A percentile compares a stretch with the other conserved stretches of the same genome.
These are phyloP conservation scores for Ceratobasidium sp. DNA, from an alignment of 1,284 basidiomycete species.

Conservation along the genomic window DNA sequence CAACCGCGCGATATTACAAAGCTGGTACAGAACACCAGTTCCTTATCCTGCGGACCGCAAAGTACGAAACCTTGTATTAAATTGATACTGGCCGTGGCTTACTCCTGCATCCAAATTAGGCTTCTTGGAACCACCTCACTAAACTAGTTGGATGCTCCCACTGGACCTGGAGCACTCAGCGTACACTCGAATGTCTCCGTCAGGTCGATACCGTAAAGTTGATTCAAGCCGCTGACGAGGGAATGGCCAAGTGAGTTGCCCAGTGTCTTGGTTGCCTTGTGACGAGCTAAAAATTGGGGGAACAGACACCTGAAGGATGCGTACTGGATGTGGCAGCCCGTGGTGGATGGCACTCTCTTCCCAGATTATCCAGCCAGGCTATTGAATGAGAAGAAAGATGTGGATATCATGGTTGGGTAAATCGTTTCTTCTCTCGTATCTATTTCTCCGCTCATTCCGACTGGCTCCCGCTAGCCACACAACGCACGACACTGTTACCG, in stretches of 20 bases:
- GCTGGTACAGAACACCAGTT: slow-evolving; percentile 40
- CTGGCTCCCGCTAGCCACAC: not conserved
- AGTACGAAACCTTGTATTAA: slow-evolving; percentile 12
- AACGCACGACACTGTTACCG: slow-evolving; percentile 19
- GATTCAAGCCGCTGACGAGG: slow-evolving; percentile 58
- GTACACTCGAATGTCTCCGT: slow-evolving; percentile 38
- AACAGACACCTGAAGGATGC: slow-evolving; percentile 11
- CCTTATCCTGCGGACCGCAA: slow-evolving; percentile 34
- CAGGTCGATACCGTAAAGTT: slow-evolving; percentile 50
- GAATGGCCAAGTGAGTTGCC: slow-evolving; percentile 43
- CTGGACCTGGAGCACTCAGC: slow-evolving; percentile 18
- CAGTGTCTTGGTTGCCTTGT: not conserved
- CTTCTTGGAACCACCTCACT: slow-evolving; percentile 19
- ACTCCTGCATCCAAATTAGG: not conserved
- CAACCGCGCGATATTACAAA: slow-evolving; percentile 38
- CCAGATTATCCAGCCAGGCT: slow-evolving; percentile 56
- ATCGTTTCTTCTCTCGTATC: slow-evolving; percentile 39
- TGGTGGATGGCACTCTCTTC: slow-evolving; percentile 61
- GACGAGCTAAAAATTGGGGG: not conserved
- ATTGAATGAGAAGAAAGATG: slow-evolving; percentile 53
- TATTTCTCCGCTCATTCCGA: not conserved
- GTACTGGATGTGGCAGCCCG: slow-evolving; percentile 49
- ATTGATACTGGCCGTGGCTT: too few relatives aligned
- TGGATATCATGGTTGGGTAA: slow-evolving; percentile 66
- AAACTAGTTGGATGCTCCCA: slow-evolving; percentile 23